Percentiles rank a stretch among this genome's conserved stretches.
phyloP scores from a whole-genome alignment of 495 filamentous ascomycete genomes.

The Podospora anserina region DNA sequence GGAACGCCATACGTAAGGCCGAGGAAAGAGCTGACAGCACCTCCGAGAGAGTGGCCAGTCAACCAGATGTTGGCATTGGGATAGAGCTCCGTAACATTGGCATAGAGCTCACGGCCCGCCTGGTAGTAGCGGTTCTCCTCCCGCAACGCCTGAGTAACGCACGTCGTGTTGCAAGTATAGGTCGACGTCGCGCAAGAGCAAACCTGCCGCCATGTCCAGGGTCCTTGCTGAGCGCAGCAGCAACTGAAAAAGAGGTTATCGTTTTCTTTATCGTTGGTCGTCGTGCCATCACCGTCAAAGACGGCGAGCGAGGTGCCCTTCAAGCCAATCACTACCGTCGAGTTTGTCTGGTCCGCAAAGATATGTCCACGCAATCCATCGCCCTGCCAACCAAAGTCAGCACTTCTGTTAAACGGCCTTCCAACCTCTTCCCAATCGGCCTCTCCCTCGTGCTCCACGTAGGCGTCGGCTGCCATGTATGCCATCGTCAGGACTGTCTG shows the following conservation, averaged over 20 bases:
- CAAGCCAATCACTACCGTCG: constrained; percentile 83
- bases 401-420: constrained; percentile 73
- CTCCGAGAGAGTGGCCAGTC: constrained; percentile 85
- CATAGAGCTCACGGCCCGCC: constrained; percentile 80
- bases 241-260: constrained; percentile 98
- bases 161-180: constrained; percentile 88
- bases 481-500: constrained; percentile 79
- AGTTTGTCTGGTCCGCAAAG: constrained; percentile 80
- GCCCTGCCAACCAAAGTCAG: constrained; percentile 81
- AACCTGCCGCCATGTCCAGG: constrained; percentile 81
- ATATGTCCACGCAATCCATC: constrained; percentile 92
- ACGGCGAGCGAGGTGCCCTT: constrained; percentile 90
- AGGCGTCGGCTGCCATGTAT: constrained; percentile 83
- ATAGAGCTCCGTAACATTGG: constrained; percentile 87
- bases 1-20: constrained; percentile 89
- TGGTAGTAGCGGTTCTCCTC: constrained; percentile 89
- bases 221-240: constrained; percentile 90
- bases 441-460: constrained; percentile 65
- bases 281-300: constrained; percentile 92
- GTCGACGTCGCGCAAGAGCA: constrained; percentile 84
- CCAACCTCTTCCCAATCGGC: constrained; percentile 83
- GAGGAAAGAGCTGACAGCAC: constrained; percentile 77
- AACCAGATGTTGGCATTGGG: constrained; percentile 84
- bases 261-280: constrained; percentile 94
- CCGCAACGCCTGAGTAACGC: constrained; percentile 67